A percentile compares a stretch with the other conserved stretches of the same genome.
Conservation (phyloP, 2,329 filamentous ascomycete species). For the Grosmannia serpens region DNA sequence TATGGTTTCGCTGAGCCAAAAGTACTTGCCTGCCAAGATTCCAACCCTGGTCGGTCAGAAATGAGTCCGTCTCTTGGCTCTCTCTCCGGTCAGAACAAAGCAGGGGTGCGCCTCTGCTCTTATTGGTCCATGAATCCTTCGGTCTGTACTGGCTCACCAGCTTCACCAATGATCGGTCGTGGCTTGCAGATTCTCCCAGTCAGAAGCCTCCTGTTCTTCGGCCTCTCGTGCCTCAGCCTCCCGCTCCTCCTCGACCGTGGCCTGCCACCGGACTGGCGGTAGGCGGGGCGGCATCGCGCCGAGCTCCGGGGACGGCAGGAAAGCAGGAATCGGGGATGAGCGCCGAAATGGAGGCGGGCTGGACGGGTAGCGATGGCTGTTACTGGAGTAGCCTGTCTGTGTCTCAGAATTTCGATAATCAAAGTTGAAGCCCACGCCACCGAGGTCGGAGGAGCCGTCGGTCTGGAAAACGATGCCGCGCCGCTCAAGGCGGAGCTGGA, state of each 20-base stretch:
- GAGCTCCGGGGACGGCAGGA: not conserved
- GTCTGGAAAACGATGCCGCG: not conserved
- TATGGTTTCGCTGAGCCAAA: not conserved
- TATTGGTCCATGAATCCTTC: not conserved
- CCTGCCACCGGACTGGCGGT: not conserved
- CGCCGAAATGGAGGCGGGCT: not conserved
- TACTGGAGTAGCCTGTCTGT: not conserved
- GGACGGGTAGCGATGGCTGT: no score
- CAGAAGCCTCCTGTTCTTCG: not conserved
- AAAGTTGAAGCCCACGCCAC: not conserved
- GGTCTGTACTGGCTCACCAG: not conserved
- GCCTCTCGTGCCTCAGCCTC: not conserved
- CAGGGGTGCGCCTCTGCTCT: not conserved
- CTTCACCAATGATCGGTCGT: not conserved
- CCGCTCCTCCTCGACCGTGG: not conserved
- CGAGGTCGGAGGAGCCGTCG: not conserved
- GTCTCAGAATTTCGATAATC: not conserved
- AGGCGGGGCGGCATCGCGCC: not conserved
- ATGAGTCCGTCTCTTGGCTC: not conserved
- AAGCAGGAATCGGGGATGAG: not conserved
- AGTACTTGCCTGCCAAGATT: not conserved
- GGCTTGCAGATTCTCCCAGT: not conserved
- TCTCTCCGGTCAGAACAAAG: not conserved
- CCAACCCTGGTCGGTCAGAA: not conserved
- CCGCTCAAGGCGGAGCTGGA: not conserved